Base-by-base conservation (phyloP, 1,284 basidiomycete genomes). In the Agroathelia rolfsii region DNA sequence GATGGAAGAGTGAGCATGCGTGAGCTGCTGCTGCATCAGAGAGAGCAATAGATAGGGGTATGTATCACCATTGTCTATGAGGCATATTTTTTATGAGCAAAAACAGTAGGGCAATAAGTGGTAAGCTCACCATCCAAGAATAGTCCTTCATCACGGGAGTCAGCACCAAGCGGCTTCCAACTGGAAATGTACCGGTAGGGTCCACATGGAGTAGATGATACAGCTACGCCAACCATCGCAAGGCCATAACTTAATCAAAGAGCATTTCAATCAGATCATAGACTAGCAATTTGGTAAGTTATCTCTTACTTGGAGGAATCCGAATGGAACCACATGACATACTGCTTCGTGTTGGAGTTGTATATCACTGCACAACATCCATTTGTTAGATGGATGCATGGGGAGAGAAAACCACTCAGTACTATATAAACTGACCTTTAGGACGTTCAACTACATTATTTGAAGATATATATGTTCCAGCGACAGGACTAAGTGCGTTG, bases 311-410 rank as follows among this genome's bases (percentile, higher is more conserved):
- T 66, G 38, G 69, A 70, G 20, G 58, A 60, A 46, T 78, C 74
- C 11, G 71, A 74, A 48, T 78, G 74, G 58, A 78, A 78, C 73
- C 74, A 78, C 73, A 78, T 75, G 15, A 76, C 75, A 47, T 76
- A 76, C 59, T 76, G 68, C 6, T 33, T 10, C 17, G 35, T 12
- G 10, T 19, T 20, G 11, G 13, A 7, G 24, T 35, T 26, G 24
- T 28, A 33, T 34, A 10, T 30, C 26, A 19, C 20, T 30, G 13
- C 12, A 18, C 17, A 5, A 21, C 13, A 4, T n/a, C 20, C 11
- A 16, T 53, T 49, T 75, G 74, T 53, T 65, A 74, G 4, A 74
- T 45, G 11, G 74, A 70, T 74, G 37, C 6, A 11, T 20, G 22
- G 3, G 22, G 21, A 15, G 23, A 27, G 28, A 21, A 28, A 9